Percentiles rank a stretch among this genome's conserved stretches.
These are phyloP conservation scores for Parascedosporium putredinis DNA, from an alignment of 2,329 filamentous ascomycete species.

Conservation along the genomic window DNA sequence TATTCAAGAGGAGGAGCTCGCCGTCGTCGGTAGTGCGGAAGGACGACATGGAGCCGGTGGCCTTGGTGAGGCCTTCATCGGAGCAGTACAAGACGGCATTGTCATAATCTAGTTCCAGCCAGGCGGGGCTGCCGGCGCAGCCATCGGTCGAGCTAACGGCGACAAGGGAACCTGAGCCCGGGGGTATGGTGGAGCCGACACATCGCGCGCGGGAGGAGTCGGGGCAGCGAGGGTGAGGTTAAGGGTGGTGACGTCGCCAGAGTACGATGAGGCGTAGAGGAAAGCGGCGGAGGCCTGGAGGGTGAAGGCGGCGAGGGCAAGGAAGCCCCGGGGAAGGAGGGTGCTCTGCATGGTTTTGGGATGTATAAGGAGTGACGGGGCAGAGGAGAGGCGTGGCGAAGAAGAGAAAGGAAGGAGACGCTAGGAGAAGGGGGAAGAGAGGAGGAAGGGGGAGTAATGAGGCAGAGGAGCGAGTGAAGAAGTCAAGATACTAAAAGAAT, in stretches of 20 bases:
- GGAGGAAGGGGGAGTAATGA: background rate
- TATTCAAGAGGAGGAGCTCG: constrained; percentile 26
- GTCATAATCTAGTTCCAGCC: constrained; percentile 45
- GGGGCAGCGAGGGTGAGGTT: constrained; percentile 22
- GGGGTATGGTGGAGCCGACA: constrained; percentile 8
- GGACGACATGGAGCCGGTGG: constrained; percentile 37
- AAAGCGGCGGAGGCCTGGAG: constrained; percentile 22
- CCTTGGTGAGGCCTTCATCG: constrained; percentile 41
- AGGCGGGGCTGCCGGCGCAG: constrained; percentile 47
- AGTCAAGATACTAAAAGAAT: background rate
- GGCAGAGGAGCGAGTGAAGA: background rate
- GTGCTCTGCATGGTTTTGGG: background rate
- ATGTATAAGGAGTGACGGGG: background rate
- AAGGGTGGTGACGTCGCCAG: constrained; percentile 37
- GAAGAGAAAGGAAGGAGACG: background rate
- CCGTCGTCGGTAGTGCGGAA: constrained; percentile 28
- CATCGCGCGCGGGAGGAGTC: constrained; percentile 5
- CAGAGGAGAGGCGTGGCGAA: background rate
- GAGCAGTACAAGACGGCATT: constrained; percentile 46
- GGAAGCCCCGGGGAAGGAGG: constrained; percentile 1
- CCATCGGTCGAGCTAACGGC: constrained; percentile 29
- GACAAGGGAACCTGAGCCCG: constrained; percentile 24
- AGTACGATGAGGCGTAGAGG: constrained; percentile 39
- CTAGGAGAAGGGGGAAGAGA: too few relatives aligned
- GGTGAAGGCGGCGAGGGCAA: constrained; percentile 4